Conservation (phyloP, 805 yeast species). For the Tetrapisispora nanseiensis region DNA sequence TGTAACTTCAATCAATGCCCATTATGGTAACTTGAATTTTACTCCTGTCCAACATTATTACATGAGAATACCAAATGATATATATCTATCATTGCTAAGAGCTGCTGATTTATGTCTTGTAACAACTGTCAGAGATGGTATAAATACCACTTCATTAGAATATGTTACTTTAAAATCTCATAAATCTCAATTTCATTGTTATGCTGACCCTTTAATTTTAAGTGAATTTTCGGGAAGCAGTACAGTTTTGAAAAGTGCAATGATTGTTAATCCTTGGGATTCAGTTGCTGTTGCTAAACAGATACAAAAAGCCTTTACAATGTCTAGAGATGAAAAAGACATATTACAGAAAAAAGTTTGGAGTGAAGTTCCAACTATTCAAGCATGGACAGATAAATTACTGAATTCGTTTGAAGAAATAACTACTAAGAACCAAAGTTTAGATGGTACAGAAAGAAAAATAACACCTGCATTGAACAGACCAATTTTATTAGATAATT, state of each 20-base stretch:
- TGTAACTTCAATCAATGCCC: slow-evolving; percentile 72
- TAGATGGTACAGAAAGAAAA: slow-evolving; percentile 31
- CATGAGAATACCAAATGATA: slow-evolving; percentile 78
- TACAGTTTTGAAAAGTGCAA: slow-evolving; percentile 57
- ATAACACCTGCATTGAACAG: slow-evolving; percentile 78
- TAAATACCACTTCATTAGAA: slow-evolving; percentile 91
- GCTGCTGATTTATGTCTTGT: slow-evolving; percentile 86
- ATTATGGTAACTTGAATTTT: slow-evolving; percentile 70
- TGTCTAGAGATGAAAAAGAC: slow-evolving; percentile 40
- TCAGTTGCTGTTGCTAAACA: slow-evolving; percentile 84
- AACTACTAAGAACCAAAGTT: slow-evolving; percentile 34
- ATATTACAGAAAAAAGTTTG: slow-evolving; percentile 46
- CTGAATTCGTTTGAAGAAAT: slow-evolving; percentile 37
- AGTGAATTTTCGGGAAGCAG: slow-evolving; percentile 93
- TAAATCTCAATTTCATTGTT: slow-evolving; percentile 18
- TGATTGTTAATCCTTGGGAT: slow-evolving; percentile 95
- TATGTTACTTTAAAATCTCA: slow-evolving; percentile 79
- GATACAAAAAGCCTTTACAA: slow-evolving; percentile 55
- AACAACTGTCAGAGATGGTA: slow-evolving; percentile 89
- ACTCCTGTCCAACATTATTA: slow-evolving; percentile 91
- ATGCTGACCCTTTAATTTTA: slow-evolving; percentile 63
- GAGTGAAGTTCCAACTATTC: slow-evolving; percentile 62
- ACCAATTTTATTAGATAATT: slow-evolving; percentile 50
- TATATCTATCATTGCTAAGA: slow-evolving; percentile 77
- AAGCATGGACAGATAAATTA: slow-evolving; percentile 66